These are phyloP conservation scores for Chlorella sp. DNA, from an alignment of 139 green algal genomes.

Conservation along the genomic window DNA sequence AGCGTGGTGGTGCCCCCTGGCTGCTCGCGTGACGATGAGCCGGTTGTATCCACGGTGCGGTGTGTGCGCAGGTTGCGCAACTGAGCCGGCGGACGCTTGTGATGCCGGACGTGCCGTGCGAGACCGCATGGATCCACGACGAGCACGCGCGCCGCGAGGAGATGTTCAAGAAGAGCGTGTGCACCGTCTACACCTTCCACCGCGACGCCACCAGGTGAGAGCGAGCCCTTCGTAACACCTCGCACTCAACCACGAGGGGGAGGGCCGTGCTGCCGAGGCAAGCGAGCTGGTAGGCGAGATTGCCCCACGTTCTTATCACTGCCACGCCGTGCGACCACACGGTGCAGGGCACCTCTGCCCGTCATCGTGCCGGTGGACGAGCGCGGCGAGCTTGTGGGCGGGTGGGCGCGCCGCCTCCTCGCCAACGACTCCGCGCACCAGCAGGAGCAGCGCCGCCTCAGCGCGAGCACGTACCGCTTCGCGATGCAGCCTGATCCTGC, in stretches of 20 bases:
- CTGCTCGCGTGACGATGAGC: too few relatives aligned
- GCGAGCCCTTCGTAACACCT: too few relatives aligned
- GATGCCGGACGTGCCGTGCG: not conserved
- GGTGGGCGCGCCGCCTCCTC: not conserved
- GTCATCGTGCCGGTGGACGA: not conserved
- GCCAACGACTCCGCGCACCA: too few relatives aligned
- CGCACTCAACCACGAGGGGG: too few relatives aligned
- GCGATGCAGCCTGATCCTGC: not conserved
- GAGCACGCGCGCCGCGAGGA: not conserved
- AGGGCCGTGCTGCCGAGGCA: too few relatives aligned
- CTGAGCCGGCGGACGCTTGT: not conserved
- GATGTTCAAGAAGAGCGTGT: not conserved
- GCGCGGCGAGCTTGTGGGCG: not conserved
- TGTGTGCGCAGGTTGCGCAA: not conserved
- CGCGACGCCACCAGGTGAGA: not conserved
- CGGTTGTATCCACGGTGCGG: too few relatives aligned
- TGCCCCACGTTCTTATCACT: not conserved
- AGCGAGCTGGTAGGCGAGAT: not conserved
- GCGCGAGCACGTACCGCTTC: not conserved
- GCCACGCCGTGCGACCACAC: not conserved
- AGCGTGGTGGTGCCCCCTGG: too few relatives aligned
- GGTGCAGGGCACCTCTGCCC: not conserved
- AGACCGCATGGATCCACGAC: not conserved
- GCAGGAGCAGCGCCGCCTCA: not conserved
- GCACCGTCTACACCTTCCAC: not conserved